Conservation (phyloP, 257 asterid genomes). For the Haberlea rhodopensis region DNA sequence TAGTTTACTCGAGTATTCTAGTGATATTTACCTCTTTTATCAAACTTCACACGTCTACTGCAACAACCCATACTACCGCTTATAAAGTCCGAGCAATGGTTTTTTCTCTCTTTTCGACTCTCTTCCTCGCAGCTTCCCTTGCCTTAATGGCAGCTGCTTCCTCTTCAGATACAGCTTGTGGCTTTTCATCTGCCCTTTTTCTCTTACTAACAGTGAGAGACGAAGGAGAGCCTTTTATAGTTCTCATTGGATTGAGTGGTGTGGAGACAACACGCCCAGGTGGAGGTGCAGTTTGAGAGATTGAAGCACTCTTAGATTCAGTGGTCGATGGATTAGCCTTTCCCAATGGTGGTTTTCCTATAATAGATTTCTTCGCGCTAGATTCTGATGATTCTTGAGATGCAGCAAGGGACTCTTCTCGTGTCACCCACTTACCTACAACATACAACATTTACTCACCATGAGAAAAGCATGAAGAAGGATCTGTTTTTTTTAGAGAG, state of each 20-base stretch:
- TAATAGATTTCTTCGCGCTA: conserved; percentile 43
- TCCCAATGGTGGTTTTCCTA: conserved; percentile 41
- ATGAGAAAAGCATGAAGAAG: conserved; percentile 10
- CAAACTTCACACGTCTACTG: conserved; percentile 23
- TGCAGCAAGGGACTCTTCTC: conserved; percentile 74
- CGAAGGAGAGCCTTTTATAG: conserved; percentile 68
- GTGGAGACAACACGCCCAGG: conserved; percentile 74
- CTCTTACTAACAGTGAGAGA: conserved; percentile 65
- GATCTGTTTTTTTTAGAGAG: background rate
- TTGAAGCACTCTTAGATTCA: conserved; percentile 43
- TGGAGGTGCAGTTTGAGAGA: conserved; percentile 58
- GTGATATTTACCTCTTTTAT: conserved; percentile 33
- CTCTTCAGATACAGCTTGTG: conserved; percentile 68
- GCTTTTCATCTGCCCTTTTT: conserved; percentile 66
- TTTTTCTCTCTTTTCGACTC: conserved; percentile 90
- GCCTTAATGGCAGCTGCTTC: conserved; percentile 90
- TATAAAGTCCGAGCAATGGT: conserved; percentile 60
- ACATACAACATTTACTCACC: conserved; percentile 17
- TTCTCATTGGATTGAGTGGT: conserved; percentile 66
- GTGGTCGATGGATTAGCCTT: conserved; percentile 28
- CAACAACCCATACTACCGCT: conserved; percentile 27
- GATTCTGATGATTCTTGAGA: conserved; percentile 47
- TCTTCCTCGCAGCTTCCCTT: conserved; percentile 88
- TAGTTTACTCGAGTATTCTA: conserved; percentile 1
- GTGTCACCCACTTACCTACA: conserved; percentile 92